These are phyloP conservation scores for Coemansia sp. DNA, from an alignment of 192 early-diverging fungal genomes.

Conservation along the genomic window DNA sequence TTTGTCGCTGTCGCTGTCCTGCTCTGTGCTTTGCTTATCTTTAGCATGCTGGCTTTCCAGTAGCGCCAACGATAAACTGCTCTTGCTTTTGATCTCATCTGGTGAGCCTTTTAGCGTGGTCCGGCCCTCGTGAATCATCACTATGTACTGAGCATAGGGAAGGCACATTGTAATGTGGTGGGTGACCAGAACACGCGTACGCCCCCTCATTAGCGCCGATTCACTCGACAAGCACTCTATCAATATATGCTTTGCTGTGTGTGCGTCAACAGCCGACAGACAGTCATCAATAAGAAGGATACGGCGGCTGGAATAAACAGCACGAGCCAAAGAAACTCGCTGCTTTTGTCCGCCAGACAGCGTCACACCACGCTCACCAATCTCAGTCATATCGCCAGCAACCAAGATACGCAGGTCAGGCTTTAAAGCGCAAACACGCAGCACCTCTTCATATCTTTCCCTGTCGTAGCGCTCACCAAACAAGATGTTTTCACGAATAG, in stretches of 20 bases:
- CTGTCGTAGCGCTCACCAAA: conserved; percentile 68
- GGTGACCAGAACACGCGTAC: conserved; percentile 86
- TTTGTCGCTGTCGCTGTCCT: no score
- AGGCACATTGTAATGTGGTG: conserved; percentile 72
- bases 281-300: conserved; percentile 79
- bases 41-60: neutral
- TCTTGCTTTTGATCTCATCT: conserved; percentile 44
- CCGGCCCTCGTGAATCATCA: conserved; percentile 64
- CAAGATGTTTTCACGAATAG: conserved; percentile 75
- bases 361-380: conserved; percentile 80
- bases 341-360: conserved; percentile 83
- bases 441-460: conserved; percentile 71
- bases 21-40: no score
- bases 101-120: conserved; percentile 58
- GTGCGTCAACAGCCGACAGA: conserved; percentile 89
- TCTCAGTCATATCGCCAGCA: conserved; percentile 83
- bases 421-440: conserved; percentile 76
- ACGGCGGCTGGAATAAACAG: conserved; percentile 68
- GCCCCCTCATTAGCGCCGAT: conserved; percentile 60
- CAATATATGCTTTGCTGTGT: conserved; percentile 82
- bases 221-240: conserved; percentile 68
- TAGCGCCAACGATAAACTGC: conserved; percentile 15
- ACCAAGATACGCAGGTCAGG: conserved; percentile 80
- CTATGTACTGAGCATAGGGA: conserved; percentile 42
- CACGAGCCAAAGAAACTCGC: conserved; percentile 79